These are phyloP conservation scores for Oryza coarctata DNA, from an alignment of 176 grass and related monocot genomes.

Conservation along the genomic window DNA sequence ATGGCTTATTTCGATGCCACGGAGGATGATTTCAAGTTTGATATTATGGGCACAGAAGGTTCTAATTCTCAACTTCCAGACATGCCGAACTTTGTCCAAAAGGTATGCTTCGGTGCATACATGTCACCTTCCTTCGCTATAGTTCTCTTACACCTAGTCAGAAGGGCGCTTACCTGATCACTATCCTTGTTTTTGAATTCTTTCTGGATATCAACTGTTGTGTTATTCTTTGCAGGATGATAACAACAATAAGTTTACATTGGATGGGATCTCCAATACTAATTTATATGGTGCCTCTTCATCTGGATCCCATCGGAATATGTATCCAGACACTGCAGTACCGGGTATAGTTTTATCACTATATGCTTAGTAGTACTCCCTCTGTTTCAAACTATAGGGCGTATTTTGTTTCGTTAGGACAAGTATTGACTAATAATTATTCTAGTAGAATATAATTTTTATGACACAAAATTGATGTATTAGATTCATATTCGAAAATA, in stretches of 20 bases:
- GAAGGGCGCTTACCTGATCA: background rate
- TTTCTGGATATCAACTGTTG: background rate
- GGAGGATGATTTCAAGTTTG: conserved; percentile 55
- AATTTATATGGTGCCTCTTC: conserved; percentile 35
- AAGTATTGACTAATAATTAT: too few species aligned
- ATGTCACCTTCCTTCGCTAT: background rate
- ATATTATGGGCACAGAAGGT: conserved; percentile 37
- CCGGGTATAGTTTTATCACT: conserved; percentile 44
- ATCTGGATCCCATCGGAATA: conserved; percentile 20
- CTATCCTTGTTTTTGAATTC: background rate
- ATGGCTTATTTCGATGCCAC: conserved; percentile 66
- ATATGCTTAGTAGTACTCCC: background rate
- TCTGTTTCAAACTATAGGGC: too few species aligned
- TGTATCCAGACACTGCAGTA: conserved; percentile 28
- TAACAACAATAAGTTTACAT: conserved; percentile 7
- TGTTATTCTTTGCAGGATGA: conserved; percentile 42
- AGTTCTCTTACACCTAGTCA: conserved; percentile 6
- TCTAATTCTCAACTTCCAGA: conserved; percentile 31
- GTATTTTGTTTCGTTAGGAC: too few species aligned
- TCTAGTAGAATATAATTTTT: too few species aligned
- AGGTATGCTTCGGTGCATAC: conserved; percentile 45
- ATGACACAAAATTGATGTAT: too few species aligned
- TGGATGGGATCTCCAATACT: conserved; percentile 3
- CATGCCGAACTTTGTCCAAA: conserved; percentile 31
- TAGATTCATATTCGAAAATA: too few species aligned